Percentiles rank a stretch among this genome's conserved stretches.
Conservation (phyloP, 345 rosid genomes). For the Limnanthes douglasii region DNA sequence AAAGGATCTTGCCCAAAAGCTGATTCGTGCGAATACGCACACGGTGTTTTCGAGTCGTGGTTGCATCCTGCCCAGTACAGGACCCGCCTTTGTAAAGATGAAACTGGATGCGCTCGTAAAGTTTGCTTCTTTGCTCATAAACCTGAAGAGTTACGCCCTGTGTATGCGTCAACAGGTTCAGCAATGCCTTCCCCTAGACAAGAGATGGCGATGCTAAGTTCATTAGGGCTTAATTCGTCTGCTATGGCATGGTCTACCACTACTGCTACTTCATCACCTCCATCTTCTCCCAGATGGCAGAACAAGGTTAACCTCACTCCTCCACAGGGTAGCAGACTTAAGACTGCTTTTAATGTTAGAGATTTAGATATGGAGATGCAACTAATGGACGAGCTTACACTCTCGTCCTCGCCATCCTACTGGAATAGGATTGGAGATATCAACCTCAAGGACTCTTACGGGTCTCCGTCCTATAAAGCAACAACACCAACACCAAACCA, state of each 20-base stretch:
- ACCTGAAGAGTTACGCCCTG: conserved; percentile 77
- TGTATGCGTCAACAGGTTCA: conserved; percentile 86
- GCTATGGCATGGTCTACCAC: conserved; percentile 35
- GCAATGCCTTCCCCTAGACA: conserved; percentile 87
- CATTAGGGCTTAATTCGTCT: conserved; percentile 38
- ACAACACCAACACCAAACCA: conserved; percentile 26
- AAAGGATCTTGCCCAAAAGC: conserved; percentile 86
- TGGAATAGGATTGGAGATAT: conserved; percentile 41
- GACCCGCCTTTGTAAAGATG: conserved; percentile 95
- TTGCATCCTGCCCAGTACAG: conserved; percentile 94
- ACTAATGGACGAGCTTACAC: conserved; percentile 17
- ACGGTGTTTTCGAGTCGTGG: conserved; percentile 98
- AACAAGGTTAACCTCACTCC: conserved; percentile 59
- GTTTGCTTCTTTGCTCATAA: conserved; percentile 98
- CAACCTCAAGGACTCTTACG: conserved; percentile 50
- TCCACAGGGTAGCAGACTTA: conserved; percentile 71
- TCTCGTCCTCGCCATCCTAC: conserved; percentile 38
- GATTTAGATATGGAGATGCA: conserved; percentile 70
- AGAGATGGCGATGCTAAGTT: conserved; percentile 51
- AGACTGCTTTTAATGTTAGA: conserved; percentile 60
- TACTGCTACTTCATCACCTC: conserved; percentile 65
- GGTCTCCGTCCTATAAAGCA: conserved; percentile 47
- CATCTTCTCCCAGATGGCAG: conserved; percentile 58
- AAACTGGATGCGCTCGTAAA: conserved; percentile 71
- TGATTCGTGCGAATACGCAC: conserved; percentile 89